Conservation (phyloP, 805 yeast genomes). For the Myxozyma kluyveri region DNA sequence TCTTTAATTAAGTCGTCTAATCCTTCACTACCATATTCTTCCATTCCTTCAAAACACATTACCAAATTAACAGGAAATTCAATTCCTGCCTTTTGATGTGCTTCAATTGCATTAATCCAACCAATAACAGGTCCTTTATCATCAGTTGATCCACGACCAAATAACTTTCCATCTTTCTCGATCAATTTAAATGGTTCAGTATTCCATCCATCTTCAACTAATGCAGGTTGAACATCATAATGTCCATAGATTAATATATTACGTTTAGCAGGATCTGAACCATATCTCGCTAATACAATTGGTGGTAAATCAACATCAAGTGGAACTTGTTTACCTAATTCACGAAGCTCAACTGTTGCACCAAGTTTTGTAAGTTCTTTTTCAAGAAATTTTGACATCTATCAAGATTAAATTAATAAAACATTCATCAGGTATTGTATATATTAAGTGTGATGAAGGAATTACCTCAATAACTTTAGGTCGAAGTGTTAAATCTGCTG, state of each 20-base stretch:
- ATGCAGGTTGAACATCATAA: conserved; percentile 98
- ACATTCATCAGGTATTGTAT: background rate
- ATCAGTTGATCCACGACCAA: conserved; percentile 94
- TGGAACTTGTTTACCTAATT: conserved; percentile 74
- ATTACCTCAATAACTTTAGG: conserved; percentile 68
- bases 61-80: conserved; percentile 92
- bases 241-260: conserved; percentile 93
- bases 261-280: conserved; percentile 76
- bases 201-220: conserved; percentile 88
- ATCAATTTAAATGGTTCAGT: conserved; percentile 83
- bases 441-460: background rate
- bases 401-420: background rate
- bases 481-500: conserved; percentile 84
- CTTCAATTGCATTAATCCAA: conserved; percentile 91
- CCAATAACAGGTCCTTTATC: conserved; percentile 98
- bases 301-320: conserved; percentile 80
- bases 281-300: conserved; percentile 84
- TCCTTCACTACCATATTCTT: conserved; percentile 94
- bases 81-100: conserved; percentile 77
- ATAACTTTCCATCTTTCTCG: conserved; percentile 65
- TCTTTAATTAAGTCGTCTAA: conserved; percentile 75
- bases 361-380: conserved; percentile 69
- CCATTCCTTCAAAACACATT: conserved; percentile 96
- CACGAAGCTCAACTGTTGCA: conserved; percentile 72
- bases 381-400: conserved; percentile 79